Base-by-base conservation (phyloP, 805 yeast species). In the Lipomyces sp. region DNA sequence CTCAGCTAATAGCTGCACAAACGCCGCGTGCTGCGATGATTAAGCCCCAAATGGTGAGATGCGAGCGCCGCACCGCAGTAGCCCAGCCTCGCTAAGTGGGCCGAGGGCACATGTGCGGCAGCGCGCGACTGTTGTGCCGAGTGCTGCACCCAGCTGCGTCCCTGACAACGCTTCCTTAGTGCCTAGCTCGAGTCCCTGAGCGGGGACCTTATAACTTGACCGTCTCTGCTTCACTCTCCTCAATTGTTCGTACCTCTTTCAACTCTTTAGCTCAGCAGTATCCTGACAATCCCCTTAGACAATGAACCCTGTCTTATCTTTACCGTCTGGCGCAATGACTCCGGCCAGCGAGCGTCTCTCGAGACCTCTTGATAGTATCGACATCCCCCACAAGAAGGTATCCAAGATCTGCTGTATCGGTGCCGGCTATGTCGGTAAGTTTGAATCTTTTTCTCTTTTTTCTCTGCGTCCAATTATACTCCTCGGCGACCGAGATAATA, bases 401-500 rank as follows among this genome's bases (percentile, higher is more conserved):
- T 64, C 42, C 50, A 70, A 66, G 71, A 77, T 77, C 57, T 76
- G 76, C 69, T 74, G 76, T 63, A 71, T 74, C 34, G 76, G 76
- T 37, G 76, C 76, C 57, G 76, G 76, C 55, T 74, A 74, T 59
- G 76, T 74, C 57, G 75, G 71, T 68, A 57, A 29, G 70, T 64
- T 13, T 33, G 32, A 35, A 7, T 18, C 5, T 42, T 5, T 50
- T 42, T 59, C 30, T 34, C 37, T 32, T 4, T 62, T 35, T 24
- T 50, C 32, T 35, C 32, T 48, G 32, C n/a, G 24, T 11, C 24
- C 48, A 42, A 42, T 42, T 13, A 1, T 37, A 37, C 24, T 24
- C 24, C 24, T 24, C 24, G 24, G 24, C 1, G 24, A 24, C 24
- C 24, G 24, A 24, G 24, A 24, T 24, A 24, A 24, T 24, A 24